Percentiles rank a stretch among this genome's conserved stretches.
phyloP scores from a whole-genome alignment of 2,329 filamentous ascomycete species.

The Aspergillus terreus region DNA sequence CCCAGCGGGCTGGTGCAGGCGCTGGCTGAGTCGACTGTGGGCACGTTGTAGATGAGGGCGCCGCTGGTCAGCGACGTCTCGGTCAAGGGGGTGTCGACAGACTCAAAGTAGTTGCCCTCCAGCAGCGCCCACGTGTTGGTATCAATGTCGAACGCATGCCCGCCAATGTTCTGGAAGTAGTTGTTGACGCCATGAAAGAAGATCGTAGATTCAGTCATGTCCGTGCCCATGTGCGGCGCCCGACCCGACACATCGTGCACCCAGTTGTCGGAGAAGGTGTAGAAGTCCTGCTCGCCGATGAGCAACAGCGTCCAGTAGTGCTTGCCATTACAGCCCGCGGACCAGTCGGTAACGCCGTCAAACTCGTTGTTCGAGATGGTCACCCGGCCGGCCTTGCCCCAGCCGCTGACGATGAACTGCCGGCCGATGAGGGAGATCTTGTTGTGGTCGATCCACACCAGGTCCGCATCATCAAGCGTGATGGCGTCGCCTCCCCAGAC shows the following conservation, averaged over 20 bases:
- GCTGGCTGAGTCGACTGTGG: slow-evolving; percentile 5
- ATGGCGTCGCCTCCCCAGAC: slow-evolving; percentile 61
- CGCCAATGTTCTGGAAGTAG: slow-evolving; percentile 55
- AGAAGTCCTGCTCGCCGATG: slow-evolving; percentile 7
- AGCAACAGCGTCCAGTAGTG: slow-evolving; percentile 50
- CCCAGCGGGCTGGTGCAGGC: slow-evolving; percentile 5
- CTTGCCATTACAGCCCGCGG: slow-evolving; percentile 55
- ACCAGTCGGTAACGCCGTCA: slow-evolving; percentile 53
- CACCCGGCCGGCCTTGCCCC: slow-evolving; percentile 51
- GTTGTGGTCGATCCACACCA: slow-evolving; percentile 52
- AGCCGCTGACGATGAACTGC: slow-evolving; percentile 59
- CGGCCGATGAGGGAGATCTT: slow-evolving; percentile 55
- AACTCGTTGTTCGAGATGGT: slow-evolving; percentile 61
- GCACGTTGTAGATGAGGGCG: slow-evolving; percentile 9
- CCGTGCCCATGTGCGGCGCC: slow-evolving; percentile 10
- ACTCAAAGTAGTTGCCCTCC: slow-evolving; percentile 59
- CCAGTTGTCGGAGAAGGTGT: slow-evolving; percentile 9
- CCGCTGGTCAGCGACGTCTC: slow-evolving; percentile 8
- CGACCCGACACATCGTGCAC: slow-evolving; percentile 10
- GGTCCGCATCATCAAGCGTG: slow-evolving; percentile 45
- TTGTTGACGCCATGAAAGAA: slow-evolving; percentile 60
- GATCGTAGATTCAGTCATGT: slow-evolving; percentile 35
- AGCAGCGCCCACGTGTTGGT: slow-evolving; percentile 46
- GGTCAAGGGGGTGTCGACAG: slow-evolving; percentile 40
- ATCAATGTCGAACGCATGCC: slow-evolving; percentile 57